Base-by-base conservation (phyloP, 257 asterid species). In the Buddleja alternifolia region DNA sequence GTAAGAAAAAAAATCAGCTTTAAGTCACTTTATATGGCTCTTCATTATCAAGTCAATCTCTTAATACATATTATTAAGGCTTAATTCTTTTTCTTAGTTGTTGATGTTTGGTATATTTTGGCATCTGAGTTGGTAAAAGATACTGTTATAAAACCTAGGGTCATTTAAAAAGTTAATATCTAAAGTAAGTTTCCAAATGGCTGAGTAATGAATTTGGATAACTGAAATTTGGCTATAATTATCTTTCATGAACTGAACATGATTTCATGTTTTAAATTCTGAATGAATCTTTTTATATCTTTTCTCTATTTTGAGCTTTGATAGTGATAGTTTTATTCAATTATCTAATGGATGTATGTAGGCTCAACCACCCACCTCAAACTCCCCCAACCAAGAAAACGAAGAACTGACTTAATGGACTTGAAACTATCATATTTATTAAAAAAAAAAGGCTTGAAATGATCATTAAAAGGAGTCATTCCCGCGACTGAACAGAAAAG, bases 1-100 rank as follows among this genome's bases (percentile, higher is more conserved):
- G 96, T 89, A 69, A 76, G 86, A 55, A 25, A 77, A 52, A 20
- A 14, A 37, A 3, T 12, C 29, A 59, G n/a, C 50, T 72, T 42
- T 65, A 47, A 41, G 42, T 65, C 67, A 17, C 58, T 72, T 23
- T 34, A 55, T 54, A 25, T 34, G 57, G 47, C 37, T 62, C 20
- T 16, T 48, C 1, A 15, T 48, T 15, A 55, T 17, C n/a, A 70
- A 62, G 53, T 12, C 40, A 3, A 64, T 72, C 29, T 55, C 54
- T 23, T 48, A 24, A 8, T 34, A 6, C 53, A 32, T 40, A 58
- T 32, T n/a, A n/a, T 15, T 4, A 53, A 53, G 11, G 6, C 2
- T 39, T 73, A 15, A 42, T 42, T 44, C 15, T 4, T 56, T 42
- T 29, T 29, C 34, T 29, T 3, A 17, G 9, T 60, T 66, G 20